Base-by-base conservation (phyloP, 495 filamentous ascomycete genomes). In the Penicillium daleae region DNA sequence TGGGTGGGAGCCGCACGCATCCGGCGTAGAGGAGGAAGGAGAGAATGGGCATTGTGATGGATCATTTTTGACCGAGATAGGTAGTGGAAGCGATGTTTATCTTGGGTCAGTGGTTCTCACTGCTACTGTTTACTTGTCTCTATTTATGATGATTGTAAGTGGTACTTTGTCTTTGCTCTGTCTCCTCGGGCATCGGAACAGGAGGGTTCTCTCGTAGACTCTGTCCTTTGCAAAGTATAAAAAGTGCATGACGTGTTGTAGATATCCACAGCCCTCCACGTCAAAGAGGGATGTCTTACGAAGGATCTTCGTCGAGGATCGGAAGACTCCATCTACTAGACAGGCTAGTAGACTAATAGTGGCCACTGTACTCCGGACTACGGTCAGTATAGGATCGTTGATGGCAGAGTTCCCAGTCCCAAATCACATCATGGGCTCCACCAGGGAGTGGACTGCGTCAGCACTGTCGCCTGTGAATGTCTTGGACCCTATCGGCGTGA, bases 351-450 rank as follows among this genome's bases (percentile, higher is more conserved):
- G n/a, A n/a, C n/a, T n/a, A n/a, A n/a, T n/a, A n/a, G n/a, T n/a
- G n/a, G n/a, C 52, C 3, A 15, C 4, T 3, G 12, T 12, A 37
- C 2, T 35, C 6, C 33, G 13, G 10, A 13, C 35, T 37, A 15
- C 10, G 15, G 37, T 17, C 13, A 39, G 37, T 17, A 39, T 39
- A 17, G 13, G 40, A 44, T 54, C 21, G 51, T 35, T n/a, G 24
- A 32, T 27, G 17, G n/a, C 24, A 26, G 22, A 29, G 46, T 29
- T n/a, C n/a, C 26, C 4, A 15, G 10, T 48, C 19, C 44, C 13
- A 58, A 73, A 73, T 67, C 66, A 64, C 62, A 67, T 67, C 64
- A 67, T 65, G n/a, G n/a, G 65, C 57, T 63, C 62, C 65, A 65
- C 62, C 26, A 27, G 22, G 33, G 17, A 50, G 22, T 56, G 42